Evolutionary conservation across 2,329 filamentous ascomycete species (phyloP), one percentile per base, ranked within the genome.

Genomic region (Xylariaceae sp.): DNA sequence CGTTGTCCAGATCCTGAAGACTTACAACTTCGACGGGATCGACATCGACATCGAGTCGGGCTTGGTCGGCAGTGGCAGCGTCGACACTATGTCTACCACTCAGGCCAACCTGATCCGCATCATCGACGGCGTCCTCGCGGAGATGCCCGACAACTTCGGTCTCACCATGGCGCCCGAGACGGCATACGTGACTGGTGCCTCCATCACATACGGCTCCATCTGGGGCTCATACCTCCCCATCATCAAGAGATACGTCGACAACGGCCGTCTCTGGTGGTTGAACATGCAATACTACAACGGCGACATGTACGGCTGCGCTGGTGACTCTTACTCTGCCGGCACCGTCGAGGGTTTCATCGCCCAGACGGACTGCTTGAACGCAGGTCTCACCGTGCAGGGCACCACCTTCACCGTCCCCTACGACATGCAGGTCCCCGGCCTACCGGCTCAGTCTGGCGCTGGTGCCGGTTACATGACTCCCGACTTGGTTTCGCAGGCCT

Each of bases 81-180:
- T 71, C 53, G 60, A 54, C 50, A 58, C 58, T 1, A 58, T 71
- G 40, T 71, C 69, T 11, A 62, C 68, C 1, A 65, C 67, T 9
- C 69, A 71, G 51, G 37, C 60, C 40, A 71, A 71, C 62, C 60
- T 71, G 34, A 69, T 71, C 56, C 64, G 68, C 57, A 65, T 71
- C 57, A 71, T 71, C 39, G 69, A 71, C 54, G 68, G 69, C 50
- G 49, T 71, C n/a, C 69, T 71, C 19, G 68, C 61, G 4, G 53
- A 76, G 59, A 77, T 81, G 47, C 83, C 84, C 68, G 80, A 75
- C 51, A 86, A 70, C 30, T 78, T 76, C 8, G 83, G 84, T 26
- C 76, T 84, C 44, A 84, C 78, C 39, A 81, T 73, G 63, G 70
- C 70, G 3, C 68, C 68, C 4, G 70, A 71, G 55, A 73, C 67